Percentiles rank a stretch among this genome's conserved stretches.
Evolutionary conservation across 345 rosid species (phyloP).

Genomic region (Conringia planisiliqua): DNA sequence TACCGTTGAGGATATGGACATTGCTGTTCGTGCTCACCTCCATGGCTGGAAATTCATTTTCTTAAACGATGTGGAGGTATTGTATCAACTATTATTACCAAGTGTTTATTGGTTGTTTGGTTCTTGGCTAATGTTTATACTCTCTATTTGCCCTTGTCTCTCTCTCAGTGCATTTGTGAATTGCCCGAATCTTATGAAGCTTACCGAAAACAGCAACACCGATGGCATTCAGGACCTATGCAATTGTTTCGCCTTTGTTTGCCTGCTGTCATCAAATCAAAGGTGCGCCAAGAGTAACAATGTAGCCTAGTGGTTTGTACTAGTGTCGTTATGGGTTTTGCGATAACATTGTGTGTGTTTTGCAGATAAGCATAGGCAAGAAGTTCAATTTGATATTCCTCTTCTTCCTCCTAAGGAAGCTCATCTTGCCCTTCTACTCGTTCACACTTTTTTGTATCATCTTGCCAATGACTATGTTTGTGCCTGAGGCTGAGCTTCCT

Average conservation of each 20-base stretch:
- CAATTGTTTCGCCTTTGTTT: conserved; percentile 89
- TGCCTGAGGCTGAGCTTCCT: conserved; percentile 89
- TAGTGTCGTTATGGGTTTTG: not conserved
- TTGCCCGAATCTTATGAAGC: conserved; percentile 95
- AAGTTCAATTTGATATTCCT: conserved; percentile 92
- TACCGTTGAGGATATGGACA: conserved; percentile 96
- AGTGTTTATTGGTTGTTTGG: not conserved
- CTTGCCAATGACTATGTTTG: conserved; percentile 93
- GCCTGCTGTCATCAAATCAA: conserved; percentile 66
- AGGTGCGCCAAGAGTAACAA: conserved; percentile 31
- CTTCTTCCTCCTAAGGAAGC: conserved; percentile 79
- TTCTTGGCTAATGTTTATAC: not conserved
- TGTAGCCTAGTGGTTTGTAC: not conserved
- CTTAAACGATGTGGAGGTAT: conserved; percentile 89
- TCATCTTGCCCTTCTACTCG: conserved; percentile 86
- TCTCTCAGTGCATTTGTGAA: conserved; percentile 79
- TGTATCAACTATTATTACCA: not conserved
- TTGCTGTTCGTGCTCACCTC: conserved; percentile 95
- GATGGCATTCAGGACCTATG: conserved; percentile 99
- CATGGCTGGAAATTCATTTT: conserved; percentile 88
- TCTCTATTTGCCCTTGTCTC: not conserved
- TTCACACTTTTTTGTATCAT: conserved; percentile 95
- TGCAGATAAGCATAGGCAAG: conserved; percentile 81
- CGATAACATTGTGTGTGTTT: not conserved
- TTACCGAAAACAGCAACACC: conserved; percentile 86